Percentiles rank a stretch among this genome's conserved stretches.
phyloP scores from a whole-genome alignment of 805 yeast species.

The Ogataea ganodermae region DNA sequence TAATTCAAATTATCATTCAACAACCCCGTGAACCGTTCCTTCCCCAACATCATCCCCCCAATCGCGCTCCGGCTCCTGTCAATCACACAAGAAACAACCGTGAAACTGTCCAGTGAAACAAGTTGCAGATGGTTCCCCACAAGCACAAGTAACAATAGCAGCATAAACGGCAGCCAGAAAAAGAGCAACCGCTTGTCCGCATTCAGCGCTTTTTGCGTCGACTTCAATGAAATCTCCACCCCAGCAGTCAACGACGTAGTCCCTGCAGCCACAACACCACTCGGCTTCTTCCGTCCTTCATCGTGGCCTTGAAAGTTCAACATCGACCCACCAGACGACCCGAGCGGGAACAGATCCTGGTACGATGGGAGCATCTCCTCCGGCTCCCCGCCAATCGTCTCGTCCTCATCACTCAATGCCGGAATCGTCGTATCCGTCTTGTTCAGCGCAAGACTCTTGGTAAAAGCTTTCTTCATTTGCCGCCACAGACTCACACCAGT shows the following conservation, averaged over 20 bases:
- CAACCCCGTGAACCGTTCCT: constrained; percentile 36
- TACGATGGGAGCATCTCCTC: constrained; percentile 64
- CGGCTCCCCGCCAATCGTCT: constrained; percentile 26
- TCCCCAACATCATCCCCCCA: constrained; percentile 54
- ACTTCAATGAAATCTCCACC: constrained; percentile 29
- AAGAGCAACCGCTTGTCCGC: constrained; percentile 85
- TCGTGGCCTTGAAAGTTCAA: constrained; percentile 33
- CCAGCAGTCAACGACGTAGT: constrained; percentile 1
- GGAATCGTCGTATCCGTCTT: constrained; percentile 5
- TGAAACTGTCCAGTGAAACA: constrained; percentile 24
- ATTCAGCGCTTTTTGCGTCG: constrained; percentile 46
- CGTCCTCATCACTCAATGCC: constrained; percentile 19
- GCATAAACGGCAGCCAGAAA: constrained; percentile 85
- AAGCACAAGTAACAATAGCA: constrained; percentile 51
- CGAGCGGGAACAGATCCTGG: constrained; percentile 72
- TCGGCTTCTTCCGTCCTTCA: constrained; percentile 12
- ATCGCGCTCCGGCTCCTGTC: constrained; percentile 44
- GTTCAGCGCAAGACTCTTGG: constrained; percentile 11
- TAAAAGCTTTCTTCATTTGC: constrained; percentile 34
- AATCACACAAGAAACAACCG: constrained; percentile 32
- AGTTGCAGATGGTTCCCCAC: constrained; percentile 33
- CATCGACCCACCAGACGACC: constrained; percentile 32
- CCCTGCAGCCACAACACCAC: constrained; percentile 9
- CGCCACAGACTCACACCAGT: constrained; percentile 33
- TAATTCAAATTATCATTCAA: constrained; percentile 37